Evolutionary conservation across 2,329 filamentous ascomycete genomes (phyloP).

Genomic region (Penicillium sp.): DNA sequence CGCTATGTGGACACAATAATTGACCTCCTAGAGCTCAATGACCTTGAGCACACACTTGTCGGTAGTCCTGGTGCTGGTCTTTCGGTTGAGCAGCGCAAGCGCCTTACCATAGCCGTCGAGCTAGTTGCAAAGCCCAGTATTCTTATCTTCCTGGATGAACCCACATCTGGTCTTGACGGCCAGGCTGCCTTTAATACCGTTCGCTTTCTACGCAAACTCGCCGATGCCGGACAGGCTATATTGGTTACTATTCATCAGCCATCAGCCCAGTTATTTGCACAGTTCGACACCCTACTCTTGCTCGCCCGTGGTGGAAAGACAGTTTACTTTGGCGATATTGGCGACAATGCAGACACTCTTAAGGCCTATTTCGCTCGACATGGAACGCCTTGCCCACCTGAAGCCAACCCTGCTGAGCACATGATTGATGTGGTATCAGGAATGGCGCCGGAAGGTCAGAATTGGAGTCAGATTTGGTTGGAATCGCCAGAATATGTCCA

Average conservation of each 20-base stretch:
- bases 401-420: not conserved
- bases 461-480: not conserved
- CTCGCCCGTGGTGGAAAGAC: not conserved
- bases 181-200: not conserved
- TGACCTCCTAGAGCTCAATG: not conserved
- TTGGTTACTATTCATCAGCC: slow-evolving; percentile 2
- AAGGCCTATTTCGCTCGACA: not conserved
- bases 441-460: no score
- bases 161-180: not conserved
- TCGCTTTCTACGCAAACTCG: not conserved
- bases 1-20: not conserved
- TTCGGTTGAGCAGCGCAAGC: not conserved
- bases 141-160: not conserved
- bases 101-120: not conserved
- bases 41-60: not conserved
- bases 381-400: not conserved
- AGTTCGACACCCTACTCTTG: not conserved
- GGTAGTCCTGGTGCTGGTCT: not conserved
- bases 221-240: not conserved
- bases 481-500: not conserved
- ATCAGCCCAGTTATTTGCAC: not conserved
- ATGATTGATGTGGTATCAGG: not conserved
- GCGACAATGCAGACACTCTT: not conserved
- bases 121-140: not conserved
- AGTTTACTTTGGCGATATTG: not conserved